These are phyloP conservation scores for Ophiosphaerella korrae DNA, from an alignment of 2,329 filamentous ascomycete species.

Conservation along the genomic window DNA sequence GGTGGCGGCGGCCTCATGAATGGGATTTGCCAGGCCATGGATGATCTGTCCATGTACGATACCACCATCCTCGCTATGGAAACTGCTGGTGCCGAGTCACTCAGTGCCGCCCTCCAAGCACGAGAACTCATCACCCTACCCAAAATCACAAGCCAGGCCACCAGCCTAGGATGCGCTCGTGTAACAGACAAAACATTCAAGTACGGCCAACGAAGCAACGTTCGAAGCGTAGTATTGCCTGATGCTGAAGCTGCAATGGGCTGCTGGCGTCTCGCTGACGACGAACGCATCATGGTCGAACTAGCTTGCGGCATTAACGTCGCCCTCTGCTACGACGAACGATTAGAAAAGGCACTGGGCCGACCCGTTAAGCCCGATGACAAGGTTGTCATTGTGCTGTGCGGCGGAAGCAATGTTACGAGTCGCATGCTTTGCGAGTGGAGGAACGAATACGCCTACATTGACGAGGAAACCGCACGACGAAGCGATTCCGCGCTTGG, in stretches of 20 bases:
- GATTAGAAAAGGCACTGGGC: conserved; percentile 63
- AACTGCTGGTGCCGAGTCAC: conserved; percentile 73
- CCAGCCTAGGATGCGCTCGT: conserved; percentile 72
- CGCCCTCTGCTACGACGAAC: conserved; percentile 68
- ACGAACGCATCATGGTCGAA: conserved; percentile 82
- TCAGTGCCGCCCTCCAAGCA: conserved; percentile 66
- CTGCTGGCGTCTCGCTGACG: conserved; percentile 77
- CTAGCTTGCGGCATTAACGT: conserved; percentile 82
- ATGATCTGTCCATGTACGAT: conserved; percentile 45
- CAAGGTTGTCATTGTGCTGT: conserved; percentile 83
- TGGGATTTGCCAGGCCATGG: conserved; percentile 73
- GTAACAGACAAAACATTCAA: conserved; percentile 72
- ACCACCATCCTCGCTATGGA: conserved; percentile 72
- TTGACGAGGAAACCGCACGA: conserved; percentile 22
- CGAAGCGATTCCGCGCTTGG: conserved; percentile 24
- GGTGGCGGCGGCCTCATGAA: conserved; percentile 82
- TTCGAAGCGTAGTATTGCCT: conserved; percentile 67
- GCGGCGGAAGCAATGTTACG: conserved; percentile 66
- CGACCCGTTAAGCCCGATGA: conserved; percentile 67
- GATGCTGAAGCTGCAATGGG: conserved; percentile 82
- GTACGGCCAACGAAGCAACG: conserved; percentile 61
- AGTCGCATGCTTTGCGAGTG: conserved; percentile 58
- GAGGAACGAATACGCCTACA: conserved; percentile 47
- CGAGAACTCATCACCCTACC: conserved; percentile 66
- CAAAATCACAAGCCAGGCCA: conserved; percentile 76